These are phyloP conservation scores for Capsicum chinense DNA, from an alignment of 257 asterid genomes.

Conservation along the genomic window DNA sequence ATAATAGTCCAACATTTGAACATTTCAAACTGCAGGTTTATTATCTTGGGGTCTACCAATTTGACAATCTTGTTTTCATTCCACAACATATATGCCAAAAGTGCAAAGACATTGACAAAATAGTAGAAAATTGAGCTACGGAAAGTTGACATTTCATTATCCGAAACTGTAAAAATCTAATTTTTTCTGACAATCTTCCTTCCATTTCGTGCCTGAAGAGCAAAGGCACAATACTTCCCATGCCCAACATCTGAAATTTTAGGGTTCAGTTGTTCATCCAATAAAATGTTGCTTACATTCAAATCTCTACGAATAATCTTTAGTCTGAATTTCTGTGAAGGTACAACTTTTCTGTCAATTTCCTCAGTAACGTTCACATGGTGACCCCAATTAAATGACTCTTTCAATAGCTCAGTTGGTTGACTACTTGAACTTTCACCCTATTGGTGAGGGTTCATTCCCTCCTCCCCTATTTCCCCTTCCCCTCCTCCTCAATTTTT, in stretches of 20 bases:
- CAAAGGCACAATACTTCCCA: conserved; percentile 56
- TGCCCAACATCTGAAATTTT: conserved; percentile 65
- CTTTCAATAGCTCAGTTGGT: too few species aligned
- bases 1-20: conserved; percentile 58
- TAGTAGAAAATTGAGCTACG: not conserved
- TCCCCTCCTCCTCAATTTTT: too few species aligned
- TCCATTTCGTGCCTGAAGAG: conserved; percentile 48
- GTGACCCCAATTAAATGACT: too few species aligned
- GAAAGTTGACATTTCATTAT: conserved; percentile 22
- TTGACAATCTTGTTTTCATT: conserved; percentile 12
- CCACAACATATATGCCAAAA: conserved; percentile 20
- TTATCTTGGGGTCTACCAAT: not conserved
- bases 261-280: conserved; percentile 59
- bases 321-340: conserved; percentile 61
- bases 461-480: too few species aligned
- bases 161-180: conserved; percentile 54
- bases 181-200: conserved; percentile 51
- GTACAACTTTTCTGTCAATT: conserved; percentile 31
- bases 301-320: conserved; percentile 64
- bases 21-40: conserved; percentile 38
- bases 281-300: conserved; percentile 55
- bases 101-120: not conserved
- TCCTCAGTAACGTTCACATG: conserved; percentile 48
- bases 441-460: too few species aligned
- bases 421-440: too few species aligned